A percentile compares a stretch with the other conserved stretches of the same genome.
phyloP scores from a whole-genome alignment of 2,329 filamentous ascomycete species.

The Teratosphaeria gauchensis region DNA sequence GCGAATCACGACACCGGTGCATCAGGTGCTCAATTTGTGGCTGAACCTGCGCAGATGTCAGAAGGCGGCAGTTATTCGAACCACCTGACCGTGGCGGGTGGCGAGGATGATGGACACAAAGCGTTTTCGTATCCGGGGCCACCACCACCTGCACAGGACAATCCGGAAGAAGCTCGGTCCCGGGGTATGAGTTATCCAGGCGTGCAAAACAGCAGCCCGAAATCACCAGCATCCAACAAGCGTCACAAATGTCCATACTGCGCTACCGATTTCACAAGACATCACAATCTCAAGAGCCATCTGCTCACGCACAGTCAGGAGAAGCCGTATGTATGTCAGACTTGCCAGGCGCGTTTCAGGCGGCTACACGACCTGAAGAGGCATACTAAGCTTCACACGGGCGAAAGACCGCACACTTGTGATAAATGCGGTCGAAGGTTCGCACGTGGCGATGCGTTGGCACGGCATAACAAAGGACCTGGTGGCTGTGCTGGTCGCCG shows the following conservation, averaged over 20 bases:
- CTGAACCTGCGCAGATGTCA: constrained; percentile 26
- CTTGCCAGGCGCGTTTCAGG: constrained; percentile 87
- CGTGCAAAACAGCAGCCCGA: constrained; percentile 47
- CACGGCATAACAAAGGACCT: constrained; percentile 88
- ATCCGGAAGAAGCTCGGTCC: constrained; percentile 42
- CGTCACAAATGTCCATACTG: constrained; percentile 97
- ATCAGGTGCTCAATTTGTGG: constrained; percentile 22
- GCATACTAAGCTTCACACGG: constrained; percentile 92
- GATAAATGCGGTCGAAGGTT: constrained; percentile 92
- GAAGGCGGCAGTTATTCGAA: constrained; percentile 27
- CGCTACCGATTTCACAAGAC: constrained; percentile 89
- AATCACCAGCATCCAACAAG: constrained; percentile 60
- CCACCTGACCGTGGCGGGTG: constrained; percentile 15
- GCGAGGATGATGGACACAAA: constrained; percentile 34
- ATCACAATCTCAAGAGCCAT: constrained; percentile 96
- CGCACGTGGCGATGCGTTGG: constrained; percentile 86
- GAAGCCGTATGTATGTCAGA: constrained; percentile 89
- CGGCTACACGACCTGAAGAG: constrained; percentile 91
- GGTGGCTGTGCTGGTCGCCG: constrained; percentile 89
- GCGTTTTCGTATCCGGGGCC: constrained; percentile 57
- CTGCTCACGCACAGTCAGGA: constrained; percentile 96
- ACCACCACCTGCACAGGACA: constrained; percentile 33
- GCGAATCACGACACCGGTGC: constrained; percentile 34
- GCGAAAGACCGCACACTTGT: constrained; percentile 89
- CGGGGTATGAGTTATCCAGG: constrained; percentile 51